These are phyloP conservation scores for Cladophialophora exuberans DNA, from an alignment of 2,329 filamentous ascomycete species.

Conservation along the genomic window DNA sequence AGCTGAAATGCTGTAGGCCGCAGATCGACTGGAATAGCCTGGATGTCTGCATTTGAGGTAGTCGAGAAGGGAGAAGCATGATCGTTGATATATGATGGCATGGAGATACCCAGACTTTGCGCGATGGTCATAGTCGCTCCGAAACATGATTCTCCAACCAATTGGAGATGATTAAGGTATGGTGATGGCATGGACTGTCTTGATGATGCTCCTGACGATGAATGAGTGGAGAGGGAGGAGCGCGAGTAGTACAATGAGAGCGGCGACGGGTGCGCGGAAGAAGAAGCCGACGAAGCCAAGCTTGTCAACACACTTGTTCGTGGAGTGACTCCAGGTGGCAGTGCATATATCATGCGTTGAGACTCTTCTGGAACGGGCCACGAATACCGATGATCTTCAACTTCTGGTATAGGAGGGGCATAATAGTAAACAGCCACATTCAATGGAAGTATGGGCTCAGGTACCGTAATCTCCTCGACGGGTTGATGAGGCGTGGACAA, in stretches of 20 bases:
- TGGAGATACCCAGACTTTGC: slow-evolving; percentile 18
- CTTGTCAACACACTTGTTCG: not conserved
- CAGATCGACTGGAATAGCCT: slow-evolving; percentile 20
- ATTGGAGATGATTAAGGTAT: slow-evolving; percentile 25
- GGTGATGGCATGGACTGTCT: slow-evolving; percentile 18
- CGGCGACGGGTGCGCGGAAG: not conserved
- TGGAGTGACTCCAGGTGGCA: slow-evolving; percentile 7
- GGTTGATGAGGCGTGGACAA: too few species aligned
- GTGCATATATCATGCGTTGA: slow-evolving; percentile 17
- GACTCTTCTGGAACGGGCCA: slow-evolving; percentile 18
- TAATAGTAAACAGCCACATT: slow-evolving; percentile 20
- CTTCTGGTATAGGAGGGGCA: slow-evolving; percentile 14
- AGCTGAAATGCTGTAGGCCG: slow-evolving; percentile 22
- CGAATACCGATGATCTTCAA: slow-evolving; percentile 17
- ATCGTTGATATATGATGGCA: slow-evolving; percentile 26
- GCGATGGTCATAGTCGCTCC: slow-evolving; percentile 26
- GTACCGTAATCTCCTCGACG: not conserved
- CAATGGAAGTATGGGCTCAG: slow-evolving; percentile 17
- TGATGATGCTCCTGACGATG: slow-evolving; percentile 1
- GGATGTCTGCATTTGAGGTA: slow-evolving; percentile 16
- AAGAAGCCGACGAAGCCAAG: not conserved
- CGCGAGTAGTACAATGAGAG: not conserved
- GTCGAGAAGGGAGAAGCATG: slow-evolving; percentile 27
- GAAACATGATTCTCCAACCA: slow-evolving; percentile 28
- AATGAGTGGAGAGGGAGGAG: not conserved